Conservation (phyloP, 257 asterid species). For the Solanum corneliomulleri region DNA sequence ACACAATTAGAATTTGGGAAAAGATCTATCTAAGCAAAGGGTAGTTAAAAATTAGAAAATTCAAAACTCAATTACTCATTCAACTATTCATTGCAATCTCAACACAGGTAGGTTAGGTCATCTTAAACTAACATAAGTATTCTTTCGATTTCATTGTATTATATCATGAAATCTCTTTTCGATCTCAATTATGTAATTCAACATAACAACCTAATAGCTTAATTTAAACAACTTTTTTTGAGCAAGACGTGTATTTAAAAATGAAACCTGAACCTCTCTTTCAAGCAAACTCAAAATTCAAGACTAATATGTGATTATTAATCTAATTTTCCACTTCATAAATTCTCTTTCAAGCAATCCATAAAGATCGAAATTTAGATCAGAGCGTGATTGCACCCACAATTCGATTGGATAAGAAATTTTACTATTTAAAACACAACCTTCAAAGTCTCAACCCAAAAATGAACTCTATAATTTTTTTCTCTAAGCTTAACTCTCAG, state of each 20-base stretch:
- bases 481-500: too few species aligned
- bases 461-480: too few species aligned
- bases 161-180: background rate
- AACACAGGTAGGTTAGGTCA: background rate
- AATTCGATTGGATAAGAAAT: background rate
- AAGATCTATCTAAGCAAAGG: background rate
- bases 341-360: background rate
- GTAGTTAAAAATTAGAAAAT: background rate
- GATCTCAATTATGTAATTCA: background rate
- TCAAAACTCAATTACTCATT: background rate
- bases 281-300: background rate
- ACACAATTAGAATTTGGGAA: background rate
- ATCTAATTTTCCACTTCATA: too few species aligned
- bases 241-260: background rate
- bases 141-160: background rate
- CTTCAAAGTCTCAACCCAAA: too few species aligned
- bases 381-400: background rate
- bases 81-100: background rate
- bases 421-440: too few species aligned
- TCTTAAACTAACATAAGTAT: background rate
- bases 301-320: too few species aligned
- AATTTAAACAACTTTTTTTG: background rate
- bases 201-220: background rate
- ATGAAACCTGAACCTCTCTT: background rate
- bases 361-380: too few species aligned